phyloP scores from a whole-genome alignment of 345 rosid species.

The Laguncularia racemosa region DNA sequence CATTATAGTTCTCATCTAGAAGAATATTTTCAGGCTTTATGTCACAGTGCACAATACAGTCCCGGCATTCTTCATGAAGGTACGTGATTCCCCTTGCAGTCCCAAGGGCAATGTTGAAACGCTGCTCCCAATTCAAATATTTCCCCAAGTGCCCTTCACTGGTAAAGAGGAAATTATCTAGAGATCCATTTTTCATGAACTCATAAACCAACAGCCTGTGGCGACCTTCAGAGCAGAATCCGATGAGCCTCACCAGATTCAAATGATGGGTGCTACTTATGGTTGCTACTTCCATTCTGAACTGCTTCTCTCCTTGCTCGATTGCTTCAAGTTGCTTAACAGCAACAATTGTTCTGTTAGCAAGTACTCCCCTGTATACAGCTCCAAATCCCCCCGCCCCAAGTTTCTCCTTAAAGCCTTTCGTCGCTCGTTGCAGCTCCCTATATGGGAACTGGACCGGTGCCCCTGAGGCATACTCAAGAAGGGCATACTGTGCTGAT shows the following conservation, averaged over 20 bases:
- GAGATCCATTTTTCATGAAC: conserved; percentile 44
- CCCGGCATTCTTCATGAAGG: conserved; percentile 51
- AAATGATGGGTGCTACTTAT: conserved; percentile 54
- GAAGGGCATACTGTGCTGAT: conserved; percentile 31
- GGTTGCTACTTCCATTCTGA: conserved; percentile 52
- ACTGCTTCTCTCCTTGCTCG: conserved; percentile 45
- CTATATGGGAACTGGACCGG: conserved; percentile 36
- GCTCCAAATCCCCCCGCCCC: conserved; percentile 53
- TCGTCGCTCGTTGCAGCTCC: conserved; percentile 34
- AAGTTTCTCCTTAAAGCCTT: conserved; percentile 31
- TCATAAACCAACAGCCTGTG: conserved; percentile 51
- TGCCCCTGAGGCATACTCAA: conserved; percentile 46
- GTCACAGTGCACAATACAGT: conserved; percentile 40
- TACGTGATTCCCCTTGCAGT: conserved; percentile 44
- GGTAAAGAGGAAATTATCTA: conserved; percentile 35
- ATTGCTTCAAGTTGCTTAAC: conserved; percentile 46
- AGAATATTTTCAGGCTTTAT: conserved; percentile 47
- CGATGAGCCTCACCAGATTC: conserved; percentile 42
- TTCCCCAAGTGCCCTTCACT: conserved; percentile 11
- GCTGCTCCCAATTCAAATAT: conserved; percentile 33
- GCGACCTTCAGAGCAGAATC: conserved; percentile 44
- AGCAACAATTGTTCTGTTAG: conserved; percentile 32
- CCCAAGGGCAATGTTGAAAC: conserved; percentile 43
- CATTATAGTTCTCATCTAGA: conserved; percentile 29
- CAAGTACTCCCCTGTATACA: conserved; percentile 38